Conservation (phyloP, 257 asterid species). For the Fraxinus pennsylvanica region DNA sequence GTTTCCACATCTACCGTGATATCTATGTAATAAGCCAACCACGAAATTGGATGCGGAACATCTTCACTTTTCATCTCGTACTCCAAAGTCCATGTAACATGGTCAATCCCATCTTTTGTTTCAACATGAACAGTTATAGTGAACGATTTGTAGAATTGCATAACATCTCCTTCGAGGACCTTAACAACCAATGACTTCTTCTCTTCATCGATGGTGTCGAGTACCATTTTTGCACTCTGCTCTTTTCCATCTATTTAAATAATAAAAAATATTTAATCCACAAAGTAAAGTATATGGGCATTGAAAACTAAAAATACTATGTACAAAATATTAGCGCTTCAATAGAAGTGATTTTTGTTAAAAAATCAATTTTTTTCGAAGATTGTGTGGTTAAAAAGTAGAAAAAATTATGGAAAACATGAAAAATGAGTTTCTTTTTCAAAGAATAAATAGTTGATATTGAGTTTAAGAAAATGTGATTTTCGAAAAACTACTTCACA, state of each 20-base stretch:
- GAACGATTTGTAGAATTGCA: slow-evolving; percentile 33
- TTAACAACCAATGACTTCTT: slow-evolving; percentile 25
- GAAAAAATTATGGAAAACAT: no score
- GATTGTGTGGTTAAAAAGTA: no score
- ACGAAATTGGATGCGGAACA: slow-evolving; percentile 30
- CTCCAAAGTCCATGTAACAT: slow-evolving; percentile 40
- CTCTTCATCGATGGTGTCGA: slow-evolving; percentile 31
- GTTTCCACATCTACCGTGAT: slow-evolving; percentile 33
- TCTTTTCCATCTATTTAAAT: slow-evolving; percentile 29
- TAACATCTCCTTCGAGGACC: slow-evolving; percentile 35
- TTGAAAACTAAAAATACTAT: no score
- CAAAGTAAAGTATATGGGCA: no score
- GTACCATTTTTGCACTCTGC: slow-evolving; percentile 17
- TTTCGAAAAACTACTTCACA: no score
- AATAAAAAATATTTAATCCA: no score
- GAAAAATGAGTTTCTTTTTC: no score
- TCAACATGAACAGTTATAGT: slow-evolving; percentile 26
- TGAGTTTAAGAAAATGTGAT: no score
- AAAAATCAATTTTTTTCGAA: no score
- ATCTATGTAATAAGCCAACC: slow-evolving; percentile 26
- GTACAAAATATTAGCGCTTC: no score
- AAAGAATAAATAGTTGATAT: no score
- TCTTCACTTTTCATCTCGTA: slow-evolving; percentile 36
- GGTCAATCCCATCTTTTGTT: slow-evolving; percentile 24
- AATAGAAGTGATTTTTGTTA: no score